A percentile compares a stretch with the other conserved stretches of the same genome.
Conservation (phyloP, 1,284 basidiomycete species). For the Singerocomus rubriflavus region DNA sequence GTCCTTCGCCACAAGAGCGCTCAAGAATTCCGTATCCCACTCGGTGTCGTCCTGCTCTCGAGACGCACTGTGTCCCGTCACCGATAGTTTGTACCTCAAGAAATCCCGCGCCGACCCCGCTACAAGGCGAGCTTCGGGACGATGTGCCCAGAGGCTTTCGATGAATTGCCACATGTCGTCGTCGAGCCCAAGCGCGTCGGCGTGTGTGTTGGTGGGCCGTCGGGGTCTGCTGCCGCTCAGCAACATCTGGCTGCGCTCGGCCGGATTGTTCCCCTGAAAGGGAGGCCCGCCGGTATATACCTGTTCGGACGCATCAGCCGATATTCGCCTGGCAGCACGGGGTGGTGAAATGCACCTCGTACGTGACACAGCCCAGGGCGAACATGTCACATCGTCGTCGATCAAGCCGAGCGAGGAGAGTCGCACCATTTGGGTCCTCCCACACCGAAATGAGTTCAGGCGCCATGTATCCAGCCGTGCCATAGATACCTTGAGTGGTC, state of each 20-base stretch:
- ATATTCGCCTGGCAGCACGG: not conserved
- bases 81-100: constrained; percentile 17
- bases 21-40: constrained; percentile 27
- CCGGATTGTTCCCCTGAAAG: constrained; percentile 14
- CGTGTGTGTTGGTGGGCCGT: constrained; percentile 12
- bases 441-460: constrained; percentile 21
- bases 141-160: constrained; percentile 23
- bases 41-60: constrained; percentile 15
- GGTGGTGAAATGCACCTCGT: constrained; percentile 20
- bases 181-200: constrained; percentile 21
- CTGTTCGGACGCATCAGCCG: constrained; percentile 1
- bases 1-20: constrained; percentile 6
- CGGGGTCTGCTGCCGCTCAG: constrained; percentile 17
- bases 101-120: constrained; percentile 23
- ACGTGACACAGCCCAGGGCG: constrained; percentile 29
- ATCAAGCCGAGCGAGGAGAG: constrained; percentile 16
- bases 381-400: constrained; percentile 32
- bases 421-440: constrained; percentile 13
- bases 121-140: constrained; percentile 25
- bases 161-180: constrained; percentile 30
- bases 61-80: not conserved
- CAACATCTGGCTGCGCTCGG: constrained; percentile 15
- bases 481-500: constrained; percentile 16
- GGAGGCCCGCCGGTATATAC: constrained; percentile 20
- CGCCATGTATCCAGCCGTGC: constrained; percentile 28